phyloP scores from a whole-genome alignment of 768 basidiomycete genomes.

The Thelephora aurantiotincta region DNA sequence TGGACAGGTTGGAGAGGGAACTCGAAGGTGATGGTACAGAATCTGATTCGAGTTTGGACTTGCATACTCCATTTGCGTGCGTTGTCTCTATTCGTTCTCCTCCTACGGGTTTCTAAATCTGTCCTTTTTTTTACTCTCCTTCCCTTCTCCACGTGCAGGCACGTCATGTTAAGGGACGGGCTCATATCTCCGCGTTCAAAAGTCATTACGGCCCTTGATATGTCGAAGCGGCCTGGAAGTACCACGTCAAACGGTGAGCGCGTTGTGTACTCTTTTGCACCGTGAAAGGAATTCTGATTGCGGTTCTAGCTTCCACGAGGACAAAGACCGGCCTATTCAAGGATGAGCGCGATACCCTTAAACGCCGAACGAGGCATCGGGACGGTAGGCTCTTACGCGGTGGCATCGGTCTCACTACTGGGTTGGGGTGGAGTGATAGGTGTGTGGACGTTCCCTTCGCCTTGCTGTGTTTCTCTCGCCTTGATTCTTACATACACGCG shows the following conservation, averaged over 20 bases:
- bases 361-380: conserved; percentile 21
- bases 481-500: neutral
- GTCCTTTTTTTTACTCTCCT: neutral
- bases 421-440: conserved; percentile 29
- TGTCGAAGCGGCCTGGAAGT: conserved; percentile 12
- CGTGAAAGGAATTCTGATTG: too few species aligned
- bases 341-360: conserved; percentile 22
- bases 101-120: neutral
- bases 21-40: conserved; percentile 16
- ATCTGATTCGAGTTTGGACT: conserved; percentile 23
- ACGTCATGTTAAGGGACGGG: conserved; percentile 25
- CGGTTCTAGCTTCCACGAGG: conserved; percentile 13
- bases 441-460: conserved; percentile 4
- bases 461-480: neutral
- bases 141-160: conserved; percentile 10
- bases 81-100: conserved; percentile 7
- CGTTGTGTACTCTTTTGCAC: neutral
- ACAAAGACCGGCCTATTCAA: conserved; percentile 22
- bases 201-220: conserved; percentile 13
- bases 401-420: conserved; percentile 26
- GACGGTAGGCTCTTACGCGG: conserved; percentile 23
- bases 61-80: conserved; percentile 26
- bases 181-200: conserved; percentile 27
- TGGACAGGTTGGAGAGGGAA: conserved; percentile 13
- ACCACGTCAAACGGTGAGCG: conserved; percentile 14